These are phyloP conservation scores for Cadophora malorum DNA, from an alignment of 2,329 filamentous ascomycete genomes.

Conservation along the genomic window DNA sequence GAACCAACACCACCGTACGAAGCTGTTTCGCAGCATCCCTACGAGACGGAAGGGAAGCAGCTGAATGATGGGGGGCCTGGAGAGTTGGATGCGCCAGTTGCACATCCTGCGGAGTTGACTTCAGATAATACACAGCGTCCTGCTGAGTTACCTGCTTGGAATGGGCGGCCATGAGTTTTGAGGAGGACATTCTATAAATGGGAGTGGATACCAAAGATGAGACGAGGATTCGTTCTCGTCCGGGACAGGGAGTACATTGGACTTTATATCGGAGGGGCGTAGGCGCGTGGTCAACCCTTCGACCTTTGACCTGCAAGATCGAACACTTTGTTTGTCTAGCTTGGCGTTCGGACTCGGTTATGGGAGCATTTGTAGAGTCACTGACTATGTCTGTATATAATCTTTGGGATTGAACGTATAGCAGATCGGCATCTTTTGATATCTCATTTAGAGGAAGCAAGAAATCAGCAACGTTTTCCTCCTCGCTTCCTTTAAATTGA, in stretches of 20 bases:
- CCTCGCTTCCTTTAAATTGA: no score
- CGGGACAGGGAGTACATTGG: no score
- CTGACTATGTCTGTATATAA: neutral
- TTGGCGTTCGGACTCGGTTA: no score
- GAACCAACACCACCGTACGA: neutral
- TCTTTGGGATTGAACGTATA: neutral
- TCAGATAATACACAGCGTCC: neutral
- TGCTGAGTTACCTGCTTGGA: slow-evolving; percentile 10
- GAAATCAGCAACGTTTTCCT: neutral
- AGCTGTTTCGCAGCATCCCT: neutral
- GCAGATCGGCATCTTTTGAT: no score
- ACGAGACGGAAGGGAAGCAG: neutral
- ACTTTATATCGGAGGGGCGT: no score
- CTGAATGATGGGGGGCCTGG: neutral
- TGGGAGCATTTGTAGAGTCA: no score
- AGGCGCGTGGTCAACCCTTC: no score
- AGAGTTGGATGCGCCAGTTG: neutral
- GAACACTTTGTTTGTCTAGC: no score
- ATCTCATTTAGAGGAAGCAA: neutral
- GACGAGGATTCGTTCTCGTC: neutral
- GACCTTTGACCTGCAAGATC: no score
- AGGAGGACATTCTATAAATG: neutral
- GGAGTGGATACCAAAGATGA: neutral
- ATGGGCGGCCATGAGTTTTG: neutral
- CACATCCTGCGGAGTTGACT: neutral